phyloP scores from a whole-genome alignment of 148 eudicot species.

The Polygonum aviculare region DNA sequence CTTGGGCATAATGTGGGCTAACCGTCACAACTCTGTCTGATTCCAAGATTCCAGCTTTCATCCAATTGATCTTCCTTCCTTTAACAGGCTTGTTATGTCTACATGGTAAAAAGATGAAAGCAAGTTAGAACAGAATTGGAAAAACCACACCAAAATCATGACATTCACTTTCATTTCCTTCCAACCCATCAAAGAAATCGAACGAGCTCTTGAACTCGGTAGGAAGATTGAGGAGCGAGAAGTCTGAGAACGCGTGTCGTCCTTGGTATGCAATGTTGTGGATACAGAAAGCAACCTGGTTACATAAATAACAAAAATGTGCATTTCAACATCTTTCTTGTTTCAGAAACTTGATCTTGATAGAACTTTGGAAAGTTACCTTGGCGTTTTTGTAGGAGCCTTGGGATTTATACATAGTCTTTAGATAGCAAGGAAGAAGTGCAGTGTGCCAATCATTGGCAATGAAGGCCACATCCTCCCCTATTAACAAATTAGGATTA shows the following conservation, averaged over 20 bases:
- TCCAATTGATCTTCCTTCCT: slow-evolving; percentile 95
- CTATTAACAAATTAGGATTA: slow-evolving; percentile 26
- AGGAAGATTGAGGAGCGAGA: slow-evolving; percentile 66
- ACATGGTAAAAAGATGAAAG: slow-evolving; percentile 6
- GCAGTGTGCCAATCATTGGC: slow-evolving; percentile 99
- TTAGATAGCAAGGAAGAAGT: slow-evolving; percentile 86
- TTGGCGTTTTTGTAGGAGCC: slow-evolving; percentile 68
- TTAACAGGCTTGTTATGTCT: slow-evolving; percentile 68
- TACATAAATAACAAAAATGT: not conserved
- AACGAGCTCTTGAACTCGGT: slow-evolving; percentile 60
- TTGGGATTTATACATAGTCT: slow-evolving; percentile 56
- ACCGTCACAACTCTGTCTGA: slow-evolving; percentile 79
- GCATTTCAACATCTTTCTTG: not conserved
- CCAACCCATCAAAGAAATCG: slow-evolving; percentile 89
- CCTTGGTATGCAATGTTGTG: slow-evolving; percentile 99
- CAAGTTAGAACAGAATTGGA: not conserved
- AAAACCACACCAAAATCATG: not conserved
- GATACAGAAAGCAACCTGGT: slow-evolving; percentile 88
- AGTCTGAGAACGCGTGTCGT: slow-evolving; percentile 67
- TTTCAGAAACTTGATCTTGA: not conserved
- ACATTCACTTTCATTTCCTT: not conserved
- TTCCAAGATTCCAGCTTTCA: slow-evolving; percentile 85
- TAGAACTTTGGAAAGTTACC: slow-evolving; percentile 19
- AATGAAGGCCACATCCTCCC: slow-evolving; percentile 82
- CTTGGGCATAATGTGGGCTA: slow-evolving; percentile 87